Conservation (phyloP, 805 yeast species). For the Blastobotrys attinorum region DNA sequence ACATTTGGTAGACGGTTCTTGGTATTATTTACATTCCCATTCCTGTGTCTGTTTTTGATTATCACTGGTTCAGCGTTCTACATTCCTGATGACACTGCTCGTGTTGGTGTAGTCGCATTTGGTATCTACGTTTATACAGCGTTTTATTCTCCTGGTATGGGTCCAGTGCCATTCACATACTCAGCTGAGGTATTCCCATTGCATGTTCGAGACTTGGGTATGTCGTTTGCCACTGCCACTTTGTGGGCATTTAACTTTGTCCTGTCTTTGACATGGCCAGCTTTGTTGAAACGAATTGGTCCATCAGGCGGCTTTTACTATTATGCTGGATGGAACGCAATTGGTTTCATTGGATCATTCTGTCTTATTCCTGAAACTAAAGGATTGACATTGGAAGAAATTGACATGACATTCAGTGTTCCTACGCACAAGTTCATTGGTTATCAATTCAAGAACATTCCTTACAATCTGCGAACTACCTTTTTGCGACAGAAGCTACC, state of each 20-base stretch:
- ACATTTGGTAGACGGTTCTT: slow-evolving; percentile 63
- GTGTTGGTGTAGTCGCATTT: slow-evolving; percentile 58
- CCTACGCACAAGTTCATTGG: slow-evolving; percentile 45
- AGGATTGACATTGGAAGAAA: slow-evolving; percentile 64
- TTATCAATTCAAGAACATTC: slow-evolving; percentile 34
- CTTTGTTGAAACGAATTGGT: slow-evolving; percentile 54
- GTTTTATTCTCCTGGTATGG: slow-evolving; percentile 78
- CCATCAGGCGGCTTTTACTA: slow-evolving; percentile 84
- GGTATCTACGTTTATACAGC: slow-evolving; percentile 70
- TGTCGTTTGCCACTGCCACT: slow-evolving; percentile 66
- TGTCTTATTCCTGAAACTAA: slow-evolving; percentile 56
- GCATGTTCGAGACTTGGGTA: slow-evolving; percentile 71
- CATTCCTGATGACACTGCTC: slow-evolving; percentile 42
- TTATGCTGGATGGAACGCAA: slow-evolving; percentile 82
- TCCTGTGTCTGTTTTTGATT: slow-evolving; percentile 48
- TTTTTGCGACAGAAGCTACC: slow-evolving; percentile 15
- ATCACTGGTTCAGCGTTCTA: slow-evolving; percentile 55
- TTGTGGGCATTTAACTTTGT: slow-evolving; percentile 48
- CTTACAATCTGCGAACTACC: slow-evolving; percentile 15
- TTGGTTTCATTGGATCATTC: slow-evolving; percentile 54
- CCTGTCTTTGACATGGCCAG: slow-evolving; percentile 73
- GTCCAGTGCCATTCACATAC: slow-evolving; percentile 85
- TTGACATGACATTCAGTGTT: slow-evolving; percentile 64
- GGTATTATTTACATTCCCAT: slow-evolving; percentile 50
- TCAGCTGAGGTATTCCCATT: slow-evolving; percentile 80